Percentiles rank a stretch among this genome's conserved stretches.
phyloP scores from a whole-genome alignment of 2,329 filamentous ascomycete species.

The Diaporthe velutina region DNA sequence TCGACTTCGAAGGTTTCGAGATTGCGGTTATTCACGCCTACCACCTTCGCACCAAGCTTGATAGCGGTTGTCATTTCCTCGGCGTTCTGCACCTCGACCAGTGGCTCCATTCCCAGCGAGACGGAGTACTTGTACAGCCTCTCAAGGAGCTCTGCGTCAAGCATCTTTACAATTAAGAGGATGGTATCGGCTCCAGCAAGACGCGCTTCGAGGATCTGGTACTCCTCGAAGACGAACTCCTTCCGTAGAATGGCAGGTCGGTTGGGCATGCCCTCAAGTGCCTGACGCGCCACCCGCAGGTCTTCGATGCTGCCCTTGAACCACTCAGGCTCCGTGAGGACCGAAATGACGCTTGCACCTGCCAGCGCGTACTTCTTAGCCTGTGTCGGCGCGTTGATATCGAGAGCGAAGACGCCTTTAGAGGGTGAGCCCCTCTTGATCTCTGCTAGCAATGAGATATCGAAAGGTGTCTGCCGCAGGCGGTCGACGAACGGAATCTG shows the following conservation, averaged over 20 bases:
- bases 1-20: constrained; percentile 97
- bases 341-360: constrained; percentile 96
- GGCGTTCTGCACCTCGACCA: constrained; percentile 95
- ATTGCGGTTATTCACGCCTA: constrained; percentile 98
- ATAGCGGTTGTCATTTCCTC: constrained; percentile 94
- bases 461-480: constrained; percentile 84
- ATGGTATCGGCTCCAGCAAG: constrained; percentile 95
- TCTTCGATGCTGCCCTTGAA: constrained; percentile 99
- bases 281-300: constrained; percentile 86
- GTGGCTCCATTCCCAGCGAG: constrained; percentile 94
- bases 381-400: constrained; percentile 89
- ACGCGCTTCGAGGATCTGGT: constrained; percentile 95
- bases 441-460: constrained; percentile 95
- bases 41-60: constrained; percentile 87
- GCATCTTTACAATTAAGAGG: constrained; percentile 97
- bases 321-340: constrained; percentile 98
- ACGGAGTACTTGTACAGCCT: constrained; percentile 89
- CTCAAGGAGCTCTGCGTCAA: constrained; percentile 79
- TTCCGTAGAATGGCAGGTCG: constrained; percentile 93
- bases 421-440: constrained; percentile 97
- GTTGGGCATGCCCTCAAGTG: constrained; percentile 91
- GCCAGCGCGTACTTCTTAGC: constrained; percentile 92
- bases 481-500: constrained; percentile 84
- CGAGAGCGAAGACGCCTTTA: constrained; percentile 92
- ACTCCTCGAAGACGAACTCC: constrained; percentile 98